phyloP scores from a whole-genome alignment of 2,329 filamentous ascomycete genomes.

The Neopestalotiopsis sp. region DNA sequence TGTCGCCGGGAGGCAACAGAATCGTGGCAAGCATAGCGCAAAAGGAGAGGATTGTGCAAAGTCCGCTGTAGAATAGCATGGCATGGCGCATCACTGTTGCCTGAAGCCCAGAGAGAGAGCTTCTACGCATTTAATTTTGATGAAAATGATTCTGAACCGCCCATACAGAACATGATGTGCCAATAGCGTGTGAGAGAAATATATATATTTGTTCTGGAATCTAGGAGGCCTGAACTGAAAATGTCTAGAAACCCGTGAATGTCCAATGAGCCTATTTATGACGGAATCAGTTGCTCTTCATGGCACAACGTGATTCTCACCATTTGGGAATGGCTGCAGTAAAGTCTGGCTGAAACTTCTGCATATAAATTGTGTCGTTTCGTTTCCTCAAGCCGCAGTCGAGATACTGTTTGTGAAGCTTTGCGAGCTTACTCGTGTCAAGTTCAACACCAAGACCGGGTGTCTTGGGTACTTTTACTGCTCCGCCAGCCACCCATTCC shows the following conservation, averaged over 20 bases:
- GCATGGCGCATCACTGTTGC: neutral
- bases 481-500: conserved; percentile 41
- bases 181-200: too few species aligned
- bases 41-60: neutral
- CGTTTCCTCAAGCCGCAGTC: conserved; percentile 41
- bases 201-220: too few species aligned
- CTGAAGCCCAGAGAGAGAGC: neutral
- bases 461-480: conserved; percentile 37
- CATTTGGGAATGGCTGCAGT: conserved; percentile 12
- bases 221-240: too few species aligned
- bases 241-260: too few species aligned
- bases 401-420: conserved; percentile 43
- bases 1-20: neutral
- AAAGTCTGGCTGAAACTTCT: conserved; percentile 17
- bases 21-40: neutral
- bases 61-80: neutral
- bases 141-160: too few species aligned
- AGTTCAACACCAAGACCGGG: conserved; percentile 44
- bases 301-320: neutral
- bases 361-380: conserved; percentile 21
- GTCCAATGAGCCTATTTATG: too few species aligned
- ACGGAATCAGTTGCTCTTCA: too few species aligned
- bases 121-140: neutral
- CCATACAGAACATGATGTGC: too few species aligned
- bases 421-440: conserved; percentile 40